phyloP scores from a whole-genome alignment of 1,284 basidiomycete species.

The Ustilago bromivora region DNA sequence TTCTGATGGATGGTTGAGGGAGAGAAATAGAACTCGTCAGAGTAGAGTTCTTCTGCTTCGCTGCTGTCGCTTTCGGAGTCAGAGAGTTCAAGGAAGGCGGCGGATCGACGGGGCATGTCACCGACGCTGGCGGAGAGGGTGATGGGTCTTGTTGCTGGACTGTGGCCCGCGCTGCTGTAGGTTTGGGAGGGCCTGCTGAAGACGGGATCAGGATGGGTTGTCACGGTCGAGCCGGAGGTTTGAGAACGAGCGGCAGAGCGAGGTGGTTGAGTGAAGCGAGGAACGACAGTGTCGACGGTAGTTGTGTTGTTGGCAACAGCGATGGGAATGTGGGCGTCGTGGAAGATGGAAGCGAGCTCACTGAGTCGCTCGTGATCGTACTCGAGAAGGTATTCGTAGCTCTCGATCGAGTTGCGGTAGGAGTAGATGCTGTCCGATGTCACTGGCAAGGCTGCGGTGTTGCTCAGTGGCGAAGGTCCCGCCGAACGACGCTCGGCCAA shows the following conservation, averaged over 20 bases:
- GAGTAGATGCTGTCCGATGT: constrained; percentile 20
- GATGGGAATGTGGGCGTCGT: background rate
- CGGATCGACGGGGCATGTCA: constrained; percentile 20
- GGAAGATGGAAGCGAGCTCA: constrained; percentile 42
- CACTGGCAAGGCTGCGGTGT: background rate
- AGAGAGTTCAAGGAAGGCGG: constrained; percentile 42
- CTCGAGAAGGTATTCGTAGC: constrained; percentile 38
- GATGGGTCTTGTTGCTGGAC: background rate
- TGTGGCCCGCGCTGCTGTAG: background rate
- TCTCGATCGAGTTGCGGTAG: constrained; percentile 41
- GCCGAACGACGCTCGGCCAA: constrained; percentile 2
- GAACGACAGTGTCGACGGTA: background rate
- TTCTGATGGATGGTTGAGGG: constrained; percentile 14
- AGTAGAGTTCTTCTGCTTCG: constrained; percentile 25
- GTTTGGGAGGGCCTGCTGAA: background rate
- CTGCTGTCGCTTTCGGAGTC: constrained; percentile 41
- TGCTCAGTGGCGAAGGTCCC: constrained; percentile 6
- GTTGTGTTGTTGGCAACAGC: background rate
- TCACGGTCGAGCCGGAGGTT: constrained; percentile 6
- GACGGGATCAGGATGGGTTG: background rate
- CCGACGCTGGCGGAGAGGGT: constrained; percentile 14
- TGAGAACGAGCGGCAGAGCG: constrained; percentile 18
- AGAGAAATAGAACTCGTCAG: constrained; percentile 10
- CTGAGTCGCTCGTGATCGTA: constrained; percentile 25
- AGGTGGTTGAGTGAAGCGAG: constrained; percentile 5